Conservation (phyloP, 2,329 filamentous ascomycete species). For the Sarocladium brachiariae region DNA sequence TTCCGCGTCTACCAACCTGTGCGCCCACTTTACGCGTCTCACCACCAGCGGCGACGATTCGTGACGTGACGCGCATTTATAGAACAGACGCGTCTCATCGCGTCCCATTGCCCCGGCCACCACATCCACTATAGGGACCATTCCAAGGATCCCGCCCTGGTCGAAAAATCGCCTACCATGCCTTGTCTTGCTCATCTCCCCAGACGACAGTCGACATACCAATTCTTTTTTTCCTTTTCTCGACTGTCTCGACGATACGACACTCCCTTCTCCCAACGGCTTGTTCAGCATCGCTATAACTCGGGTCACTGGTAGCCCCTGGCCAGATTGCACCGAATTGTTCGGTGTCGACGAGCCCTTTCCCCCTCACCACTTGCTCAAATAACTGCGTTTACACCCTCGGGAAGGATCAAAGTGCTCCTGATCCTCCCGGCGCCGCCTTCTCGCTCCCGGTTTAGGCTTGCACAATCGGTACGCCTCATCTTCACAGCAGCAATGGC, state of each 20-base stretch:
- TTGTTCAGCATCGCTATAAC: too few relatives aligned
- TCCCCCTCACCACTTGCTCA: neutral
- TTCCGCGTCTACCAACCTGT: too few relatives aligned
- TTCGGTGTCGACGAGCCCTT: too few relatives aligned
- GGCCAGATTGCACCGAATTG: too few relatives aligned
- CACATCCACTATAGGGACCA: too few relatives aligned
- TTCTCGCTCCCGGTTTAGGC: neutral
- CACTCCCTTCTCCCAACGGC: too few relatives aligned
- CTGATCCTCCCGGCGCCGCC: neutral
- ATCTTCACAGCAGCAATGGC: conserved; percentile 52
- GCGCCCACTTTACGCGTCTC: conserved; percentile 5
- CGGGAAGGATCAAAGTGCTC: neutral
- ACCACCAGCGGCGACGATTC: neutral
- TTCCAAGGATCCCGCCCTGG: conserved; percentile 6
- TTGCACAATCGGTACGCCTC: too few relatives aligned
- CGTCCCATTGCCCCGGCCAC: conserved; percentile 8
- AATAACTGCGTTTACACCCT: too few relatives aligned
- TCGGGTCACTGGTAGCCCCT: too few relatives aligned
- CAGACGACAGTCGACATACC: conserved; percentile 4
- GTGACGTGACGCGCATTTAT: neutral
- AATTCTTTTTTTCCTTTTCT: neutral
- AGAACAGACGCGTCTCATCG: conserved; percentile 2
- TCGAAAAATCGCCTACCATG: neutral
- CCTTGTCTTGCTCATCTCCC: conserved; percentile 1
- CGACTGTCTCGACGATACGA: neutral